Evolutionary conservation across 306 rosid genomes (phyloP).

Genomic region (Hippophae tibetana): DNA sequence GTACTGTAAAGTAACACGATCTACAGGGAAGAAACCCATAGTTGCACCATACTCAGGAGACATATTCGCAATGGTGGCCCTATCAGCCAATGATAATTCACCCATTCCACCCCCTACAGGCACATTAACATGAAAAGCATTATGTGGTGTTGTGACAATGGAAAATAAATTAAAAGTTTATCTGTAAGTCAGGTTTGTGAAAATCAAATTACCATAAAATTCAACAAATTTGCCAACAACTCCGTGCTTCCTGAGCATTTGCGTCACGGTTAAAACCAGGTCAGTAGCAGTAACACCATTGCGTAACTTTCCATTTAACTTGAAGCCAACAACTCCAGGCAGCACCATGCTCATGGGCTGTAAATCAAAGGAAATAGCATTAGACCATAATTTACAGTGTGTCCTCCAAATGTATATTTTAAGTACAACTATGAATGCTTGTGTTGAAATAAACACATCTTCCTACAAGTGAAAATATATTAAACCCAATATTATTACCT

Average conservation of each 20-base stretch:
- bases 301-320: conserved; percentile 65
- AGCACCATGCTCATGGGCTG: conserved; percentile 98
- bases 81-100: conserved; percentile 78
- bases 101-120: conserved; percentile 86
- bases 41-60: conserved; percentile 99
- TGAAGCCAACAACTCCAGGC: conserved; percentile 94
- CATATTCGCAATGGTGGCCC: conserved; percentile 99
- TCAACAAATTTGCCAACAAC: conserved; percentile 97
- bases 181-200: neutral
- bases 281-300: conserved; percentile 91
- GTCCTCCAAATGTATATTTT: neutral
- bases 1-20: conserved; percentile 87
- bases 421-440: conserved; percentile 5
- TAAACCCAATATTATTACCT: conserved; percentile 41
- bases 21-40: conserved; percentile 98
- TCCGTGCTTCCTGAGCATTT: conserved; percentile 86
- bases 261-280: conserved; percentile 87
- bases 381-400: conserved; percentile 13
- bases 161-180: neutral
- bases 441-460: conserved; percentile 11
- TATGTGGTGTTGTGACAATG: neutral
- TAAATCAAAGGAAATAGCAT: conserved; percentile 26
- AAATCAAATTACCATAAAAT: conserved; percentile 57
- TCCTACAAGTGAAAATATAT: neutral
- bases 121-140: conserved; percentile 19